Base-by-base conservation (phyloP, 495 filamentous ascomycete species). In the Podospora conica region DNA sequence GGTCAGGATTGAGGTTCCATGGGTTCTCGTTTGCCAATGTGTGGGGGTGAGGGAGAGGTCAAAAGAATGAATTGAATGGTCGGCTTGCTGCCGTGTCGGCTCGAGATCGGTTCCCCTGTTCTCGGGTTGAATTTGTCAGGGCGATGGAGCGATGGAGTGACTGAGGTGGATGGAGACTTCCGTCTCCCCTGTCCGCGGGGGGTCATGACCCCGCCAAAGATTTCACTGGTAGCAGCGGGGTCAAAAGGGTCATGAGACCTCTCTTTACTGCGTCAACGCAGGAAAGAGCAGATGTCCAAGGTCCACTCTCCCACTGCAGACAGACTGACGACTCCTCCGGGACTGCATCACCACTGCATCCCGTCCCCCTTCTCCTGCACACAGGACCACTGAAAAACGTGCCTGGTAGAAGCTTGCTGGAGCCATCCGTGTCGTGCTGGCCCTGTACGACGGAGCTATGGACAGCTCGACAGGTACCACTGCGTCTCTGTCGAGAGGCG, bases 161-260 rank as follows among this genome's bases (percentile, higher is more conserved):
- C 40, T n/a, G 40, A 48, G 40, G n/a, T 63, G 58, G 56, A 60
- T 61, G 62, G 29, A 48, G 40, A n/a, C 18, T n/a, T n/a, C n/a
- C 15, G 3, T 31, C 29, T 27, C 29, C 33, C 33, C 64, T 53
- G 55, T 53, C 40, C 68, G 58, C 40, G 60, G 65, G 23, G 25
- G 58, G 61, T 58, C 58, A 55, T 25, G 55, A 48, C 53, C 64
- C 61, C 56, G 64, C 69, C 69, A 68, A 66, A 28, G 67, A 66
- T 69, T 64, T 72, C 55, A 68, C 60, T 56, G 68, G 61, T 71
- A 60, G 67, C 74, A 74, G 74, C 70, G 70, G 57, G 65, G 63
- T 27, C 56, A 58, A 64, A 62, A 33, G 55, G 70, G 70, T 75
- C 74, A 70, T 71, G 69, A 54, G 74, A 75, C 74, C 71, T 74